A percentile compares a stretch with the other conserved stretches of the same genome.
phyloP scores from a whole-genome alignment of 192 early-diverging fungal species.

The Coemansia sp. region DNA sequence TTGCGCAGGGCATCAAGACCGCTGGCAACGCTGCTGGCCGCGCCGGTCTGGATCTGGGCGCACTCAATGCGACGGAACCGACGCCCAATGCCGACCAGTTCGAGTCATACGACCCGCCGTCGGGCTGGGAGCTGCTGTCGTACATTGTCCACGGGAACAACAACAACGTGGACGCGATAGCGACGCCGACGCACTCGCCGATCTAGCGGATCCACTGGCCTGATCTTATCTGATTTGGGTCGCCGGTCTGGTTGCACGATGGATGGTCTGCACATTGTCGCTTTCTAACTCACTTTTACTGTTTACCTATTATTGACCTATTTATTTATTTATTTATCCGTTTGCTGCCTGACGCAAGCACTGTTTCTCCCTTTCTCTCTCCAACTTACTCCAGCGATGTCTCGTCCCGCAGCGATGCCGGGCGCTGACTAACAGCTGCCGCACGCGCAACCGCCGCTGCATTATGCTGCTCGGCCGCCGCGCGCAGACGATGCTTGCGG shows the following conservation, averaged over 20 bases:
- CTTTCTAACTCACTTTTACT: too few species aligned
- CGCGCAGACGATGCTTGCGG: constrained; percentile 7
- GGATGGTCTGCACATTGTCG: too few species aligned
- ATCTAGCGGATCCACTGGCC: neutral
- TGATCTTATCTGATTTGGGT: too few species aligned
- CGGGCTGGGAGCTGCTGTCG: constrained; percentile 43
- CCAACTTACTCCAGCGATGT: too few species aligned
- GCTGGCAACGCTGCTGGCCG: constrained; percentile 73
- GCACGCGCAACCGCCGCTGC: neutral
- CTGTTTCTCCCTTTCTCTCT: too few species aligned
- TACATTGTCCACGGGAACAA: constrained; percentile 32
- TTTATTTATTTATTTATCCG: too few species aligned
- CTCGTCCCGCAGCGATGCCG: neutral
- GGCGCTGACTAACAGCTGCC: neutral
- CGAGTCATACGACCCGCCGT: constrained; percentile 37
- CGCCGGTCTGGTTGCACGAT: too few species aligned
- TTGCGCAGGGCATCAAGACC: constrained; percentile 60
- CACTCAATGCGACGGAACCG: constrained; percentile 42
- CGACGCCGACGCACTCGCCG: neutral
- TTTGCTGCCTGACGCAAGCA: too few species aligned
- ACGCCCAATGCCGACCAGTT: constrained; percentile 40
- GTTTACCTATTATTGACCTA: too few species aligned
- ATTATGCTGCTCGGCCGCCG: constrained; percentile 12
- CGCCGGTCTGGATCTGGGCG: constrained; percentile 58
- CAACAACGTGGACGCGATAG: constrained; percentile 8